Conservation (phyloP, 1,284 basidiomycete genomes). For the Austroboletus novae-zelandiae region DNA sequence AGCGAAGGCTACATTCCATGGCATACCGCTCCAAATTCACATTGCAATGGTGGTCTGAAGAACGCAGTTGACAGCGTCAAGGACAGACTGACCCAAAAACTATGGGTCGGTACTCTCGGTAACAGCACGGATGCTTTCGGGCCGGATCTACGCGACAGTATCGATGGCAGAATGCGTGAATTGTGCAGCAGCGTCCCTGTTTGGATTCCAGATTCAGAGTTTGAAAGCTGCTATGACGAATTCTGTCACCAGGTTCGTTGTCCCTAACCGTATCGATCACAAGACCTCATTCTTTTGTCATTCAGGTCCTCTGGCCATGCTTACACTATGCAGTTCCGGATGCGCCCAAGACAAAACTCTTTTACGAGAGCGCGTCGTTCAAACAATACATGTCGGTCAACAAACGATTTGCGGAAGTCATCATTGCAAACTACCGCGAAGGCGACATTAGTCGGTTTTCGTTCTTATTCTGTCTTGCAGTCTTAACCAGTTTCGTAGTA, state of each 20-base stretch:
- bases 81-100: slow-evolving; percentile 47
- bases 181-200: slow-evolving; percentile 66
- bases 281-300: neutral
- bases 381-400: slow-evolving; percentile 82
- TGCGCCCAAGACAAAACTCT: slow-evolving; percentile 80
- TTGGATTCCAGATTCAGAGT: slow-evolving; percentile 79
- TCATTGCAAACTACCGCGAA: slow-evolving; percentile 70
- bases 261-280: neutral
- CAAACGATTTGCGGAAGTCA: slow-evolving; percentile 78
- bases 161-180: slow-evolving; percentile 59
- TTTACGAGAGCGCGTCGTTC: slow-evolving; percentile 76
- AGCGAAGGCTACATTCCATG: slow-evolving; percentile 33
- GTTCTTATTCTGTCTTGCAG: neutral
- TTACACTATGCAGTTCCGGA: slow-evolving; percentile 86
- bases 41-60: slow-evolving; percentile 77
- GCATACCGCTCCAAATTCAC: slow-evolving; percentile 67
- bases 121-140: slow-evolving; percentile 62
- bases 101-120: slow-evolving; percentile 81
- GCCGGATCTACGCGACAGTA: slow-evolving; percentile 51
- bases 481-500: slow-evolving; percentile 34
- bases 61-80: slow-evolving; percentile 73
- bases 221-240: slow-evolving; percentile 77
- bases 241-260: slow-evolving; percentile 76
- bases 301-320: slow-evolving; percentile 80
- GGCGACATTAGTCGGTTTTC: slow-evolving; percentile 67